Conservation (phyloP, 805 yeast genomes). For the Cyberlindnera subsufficiens region DNA sequence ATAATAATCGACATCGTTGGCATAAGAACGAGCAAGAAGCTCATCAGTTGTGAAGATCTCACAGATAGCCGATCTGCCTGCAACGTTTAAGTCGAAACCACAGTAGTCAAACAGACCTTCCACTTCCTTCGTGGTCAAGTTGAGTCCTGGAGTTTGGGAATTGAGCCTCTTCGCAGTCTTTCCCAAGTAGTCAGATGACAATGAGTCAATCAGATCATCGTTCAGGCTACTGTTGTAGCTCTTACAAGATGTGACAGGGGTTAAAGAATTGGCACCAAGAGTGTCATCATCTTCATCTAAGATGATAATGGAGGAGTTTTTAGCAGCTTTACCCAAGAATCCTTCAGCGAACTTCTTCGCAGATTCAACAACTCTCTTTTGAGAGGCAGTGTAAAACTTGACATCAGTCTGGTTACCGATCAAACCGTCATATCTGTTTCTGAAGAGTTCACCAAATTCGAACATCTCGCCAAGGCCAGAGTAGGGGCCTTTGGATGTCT, state of each 20-base stretch:
- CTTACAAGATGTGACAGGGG: constrained; percentile 38
- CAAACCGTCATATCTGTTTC: constrained; percentile 44
- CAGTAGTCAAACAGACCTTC: constrained; percentile 37
- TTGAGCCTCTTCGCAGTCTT: constrained; percentile 18
- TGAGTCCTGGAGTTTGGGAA: constrained; percentile 30
- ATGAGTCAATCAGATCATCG: constrained; percentile 25
- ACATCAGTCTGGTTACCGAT: constrained; percentile 25
- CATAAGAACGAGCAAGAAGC: constrained; percentile 36
- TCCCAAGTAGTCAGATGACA: constrained; percentile 15
- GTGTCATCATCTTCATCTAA: constrained; percentile 37
- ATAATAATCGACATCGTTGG: constrained; percentile 35
- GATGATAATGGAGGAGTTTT: constrained; percentile 34
- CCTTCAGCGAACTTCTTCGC: constrained; percentile 55
- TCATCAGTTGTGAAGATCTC: constrained; percentile 45
- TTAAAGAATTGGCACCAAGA: constrained; percentile 55
- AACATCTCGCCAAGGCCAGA: constrained; percentile 47
- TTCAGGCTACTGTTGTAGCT: constrained; percentile 31
- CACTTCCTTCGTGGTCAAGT: constrained; percentile 36
- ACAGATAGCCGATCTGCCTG: constrained; percentile 26
- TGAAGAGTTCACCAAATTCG: constrained; percentile 42
- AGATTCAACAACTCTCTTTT: constrained; percentile 50
- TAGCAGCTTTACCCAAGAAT: constrained; percentile 33
- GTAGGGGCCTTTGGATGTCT: constrained; percentile 44
- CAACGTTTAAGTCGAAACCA: constrained; percentile 45
- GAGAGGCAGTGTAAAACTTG: constrained; percentile 50